Conservation (phyloP, 2,329 filamentous ascomycete genomes). For the Trichoderma sp. region DNA sequence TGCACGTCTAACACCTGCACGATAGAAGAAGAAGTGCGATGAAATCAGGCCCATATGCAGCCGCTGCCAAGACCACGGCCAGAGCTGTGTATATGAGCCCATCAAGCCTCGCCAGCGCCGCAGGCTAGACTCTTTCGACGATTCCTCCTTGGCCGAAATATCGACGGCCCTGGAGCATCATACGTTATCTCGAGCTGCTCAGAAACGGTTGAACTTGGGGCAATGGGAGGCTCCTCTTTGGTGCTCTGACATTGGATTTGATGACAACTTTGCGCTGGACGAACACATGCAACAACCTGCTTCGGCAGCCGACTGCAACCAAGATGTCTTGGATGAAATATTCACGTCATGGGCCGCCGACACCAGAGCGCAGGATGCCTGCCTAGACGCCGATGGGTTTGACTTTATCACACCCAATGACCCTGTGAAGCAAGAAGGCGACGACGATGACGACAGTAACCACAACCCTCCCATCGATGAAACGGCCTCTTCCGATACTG, state of each 20-base stretch:
- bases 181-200: background rate
- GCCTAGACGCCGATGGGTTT: background rate
- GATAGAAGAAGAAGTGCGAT: conserved; percentile 61
- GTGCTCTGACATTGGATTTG: background rate
- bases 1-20: conserved; percentile 1
- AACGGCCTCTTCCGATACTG: conserved; percentile 13
- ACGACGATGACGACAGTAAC: background rate
- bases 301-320: background rate
- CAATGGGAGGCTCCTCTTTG: conserved; percentile 9
- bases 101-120: conserved; percentile 45
- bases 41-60: conserved; percentile 53
- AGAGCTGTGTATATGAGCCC: conserved; percentile 53
- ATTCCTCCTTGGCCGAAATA: background rate
- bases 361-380: background rate
- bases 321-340: background rate
- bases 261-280: background rate
- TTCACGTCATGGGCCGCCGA: background rate
- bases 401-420: background rate
- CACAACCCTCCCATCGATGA: background rate
- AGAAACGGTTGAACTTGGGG: background rate
- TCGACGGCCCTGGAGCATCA: background rate
- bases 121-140: conserved; percentile 32
- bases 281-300: background rate
- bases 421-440: background rate
- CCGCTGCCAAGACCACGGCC: conserved; percentile 51